Conservation (phyloP, 495 filamentous ascomycete species). For the Aspergillus cristatus region DNA sequence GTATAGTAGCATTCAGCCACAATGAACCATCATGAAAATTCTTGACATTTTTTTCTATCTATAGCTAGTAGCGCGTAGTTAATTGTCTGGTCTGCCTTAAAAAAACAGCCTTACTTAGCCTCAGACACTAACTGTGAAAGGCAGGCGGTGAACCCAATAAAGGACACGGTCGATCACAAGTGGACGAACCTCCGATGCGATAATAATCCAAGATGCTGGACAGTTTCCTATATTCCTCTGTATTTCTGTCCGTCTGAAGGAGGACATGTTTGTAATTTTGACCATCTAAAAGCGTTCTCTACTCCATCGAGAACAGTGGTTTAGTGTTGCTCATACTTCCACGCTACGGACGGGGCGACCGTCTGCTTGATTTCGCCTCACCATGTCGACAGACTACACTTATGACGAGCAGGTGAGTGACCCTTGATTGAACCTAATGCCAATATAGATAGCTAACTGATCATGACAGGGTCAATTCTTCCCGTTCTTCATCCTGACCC, state of each 20-base stretch:
- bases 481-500: conserved; percentile 93
- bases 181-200: conserved; percentile 10
- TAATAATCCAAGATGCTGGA: conserved; percentile 14
- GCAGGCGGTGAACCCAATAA: conserved; percentile 22
- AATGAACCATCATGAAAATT: too few relatives aligned
- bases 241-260: conserved; percentile 7
- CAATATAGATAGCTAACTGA: conserved; percentile 4
- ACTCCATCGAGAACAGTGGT: conserved; percentile 1
- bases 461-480: conserved; percentile 86
- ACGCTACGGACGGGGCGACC: conserved; percentile 23
- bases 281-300: conserved; percentile 8
- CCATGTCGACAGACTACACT: conserved; percentile 92
- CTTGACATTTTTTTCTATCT: too few relatives aligned
- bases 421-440: neutral
- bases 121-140: conserved; percentile 1
- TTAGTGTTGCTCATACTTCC: neutral
- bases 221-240: conserved; percentile 18
- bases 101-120: too few relatives aligned
- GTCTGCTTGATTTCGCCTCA: conserved; percentile 36
- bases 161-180: conserved; percentile 26
- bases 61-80: too few relatives aligned
- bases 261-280: conserved; percentile 14
- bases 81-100: too few relatives aligned
- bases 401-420: conserved; percentile 79
- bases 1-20: too few relatives aligned